phyloP scores from a whole-genome alignment of 169 alveolate genomes.

The Plasmodium adleri region DNA sequence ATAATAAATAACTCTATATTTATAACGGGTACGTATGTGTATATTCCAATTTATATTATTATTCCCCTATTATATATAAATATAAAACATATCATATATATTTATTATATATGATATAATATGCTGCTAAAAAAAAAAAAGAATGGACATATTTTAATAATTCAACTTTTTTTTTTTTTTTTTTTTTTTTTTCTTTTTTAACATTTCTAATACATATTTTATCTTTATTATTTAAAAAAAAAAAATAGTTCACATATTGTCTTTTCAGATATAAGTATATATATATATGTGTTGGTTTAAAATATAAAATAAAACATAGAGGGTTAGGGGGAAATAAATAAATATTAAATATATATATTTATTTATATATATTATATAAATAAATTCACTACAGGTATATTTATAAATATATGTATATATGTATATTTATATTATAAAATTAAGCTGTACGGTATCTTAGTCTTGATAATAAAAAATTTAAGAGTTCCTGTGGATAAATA shows the following conservation, averaged over 20 bases:
- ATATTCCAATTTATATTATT: not conserved
- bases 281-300: no score
- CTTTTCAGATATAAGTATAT: no score
- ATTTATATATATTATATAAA: conserved; percentile 7
- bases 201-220: no score
- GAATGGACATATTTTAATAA: no score
- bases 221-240: no score
- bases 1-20: conserved; percentile 1
- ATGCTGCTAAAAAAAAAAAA: no score
- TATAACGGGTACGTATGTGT: conserved; percentile 7
- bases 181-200: no score
- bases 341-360: conserved; percentile 6
- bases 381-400: not conserved
- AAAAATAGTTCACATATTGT: no score
- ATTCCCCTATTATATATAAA: not conserved
- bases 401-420: conserved; percentile 15
- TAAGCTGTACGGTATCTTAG: conserved; percentile 67
- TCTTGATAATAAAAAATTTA: conserved; percentile 71
- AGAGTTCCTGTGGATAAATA: conserved; percentile 73
- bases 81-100: not conserved
- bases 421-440: conserved; percentile 2
- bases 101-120: no score
- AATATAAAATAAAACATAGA: no score
- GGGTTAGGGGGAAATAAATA: not conserved
- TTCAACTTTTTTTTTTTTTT: no score